phyloP scores from a whole-genome alignment of 306 rosid species.

The Cucurbita pepo region DNA sequence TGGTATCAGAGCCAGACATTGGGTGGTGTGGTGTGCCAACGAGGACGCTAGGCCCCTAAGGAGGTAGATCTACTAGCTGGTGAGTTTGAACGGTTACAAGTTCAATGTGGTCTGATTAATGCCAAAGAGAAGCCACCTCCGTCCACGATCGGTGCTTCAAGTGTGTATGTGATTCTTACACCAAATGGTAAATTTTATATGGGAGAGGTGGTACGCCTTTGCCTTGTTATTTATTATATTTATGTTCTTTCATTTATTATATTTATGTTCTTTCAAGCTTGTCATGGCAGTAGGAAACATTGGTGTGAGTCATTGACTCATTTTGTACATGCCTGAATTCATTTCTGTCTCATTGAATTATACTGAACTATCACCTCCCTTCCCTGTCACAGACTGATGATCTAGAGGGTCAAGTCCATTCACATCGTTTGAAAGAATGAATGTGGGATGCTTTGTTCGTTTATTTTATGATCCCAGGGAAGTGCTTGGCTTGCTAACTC shows the following conservation, averaged over 20 bases:
- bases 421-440: constrained; percentile 68
- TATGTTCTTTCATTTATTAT: too few species aligned
- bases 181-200: constrained; percentile 65
- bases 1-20: too few species aligned
- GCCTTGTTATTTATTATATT: neutral
- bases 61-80: too few species aligned
- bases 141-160: constrained; percentile 69
- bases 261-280: neutral
- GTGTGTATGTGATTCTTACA: constrained; percentile 72
- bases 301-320: neutral
- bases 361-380: neutral
- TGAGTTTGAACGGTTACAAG: constrained; percentile 10
- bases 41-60: too few species aligned
- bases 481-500: constrained; percentile 81
- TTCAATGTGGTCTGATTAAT: constrained; percentile 42
- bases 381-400: constrained; percentile 53
- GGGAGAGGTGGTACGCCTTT: constrained; percentile 50
- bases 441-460: constrained; percentile 46
- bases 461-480: constrained; percentile 55
- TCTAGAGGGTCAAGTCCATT: constrained; percentile 48
- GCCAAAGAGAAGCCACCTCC: constrained; percentile 82
- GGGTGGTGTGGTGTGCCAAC: too few species aligned
- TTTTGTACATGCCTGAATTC: neutral
- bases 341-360: too few species aligned
- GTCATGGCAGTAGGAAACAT: neutral